A percentile compares a stretch with the other conserved stretches of the same genome.
Evolutionary conservation across 192 early-diverging fungal genomes (phyloP).

Genomic region (Oehlia diaphana): DNA sequence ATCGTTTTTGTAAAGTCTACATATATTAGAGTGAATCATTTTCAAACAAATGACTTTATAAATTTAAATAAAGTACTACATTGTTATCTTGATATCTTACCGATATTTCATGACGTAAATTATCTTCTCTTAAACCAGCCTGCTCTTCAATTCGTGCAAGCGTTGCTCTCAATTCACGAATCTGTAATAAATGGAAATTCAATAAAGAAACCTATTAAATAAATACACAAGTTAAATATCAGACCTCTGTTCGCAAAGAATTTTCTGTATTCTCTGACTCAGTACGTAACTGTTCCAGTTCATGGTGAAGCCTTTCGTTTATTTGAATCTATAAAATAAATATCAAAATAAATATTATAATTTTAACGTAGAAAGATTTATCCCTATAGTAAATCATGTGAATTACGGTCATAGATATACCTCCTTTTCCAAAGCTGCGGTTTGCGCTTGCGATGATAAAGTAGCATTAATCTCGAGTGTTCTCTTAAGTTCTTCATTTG

Average conservation of each 20-base stretch:
- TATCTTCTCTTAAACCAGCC: slow-evolving; percentile 41
- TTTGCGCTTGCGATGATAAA: slow-evolving; percentile 2
- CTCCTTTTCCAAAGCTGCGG: slow-evolving; percentile 44
- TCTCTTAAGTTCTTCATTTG: not conserved
- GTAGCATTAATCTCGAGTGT: not conserved
- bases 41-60: not conserved
- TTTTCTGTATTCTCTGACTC: slow-evolving; percentile 35
- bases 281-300: slow-evolving; percentile 31
- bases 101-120: slow-evolving; percentile 34
- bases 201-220: not conserved
- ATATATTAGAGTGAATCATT: not conserved
- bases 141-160: slow-evolving; percentile 34
- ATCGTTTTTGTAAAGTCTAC: slow-evolving; percentile 29
- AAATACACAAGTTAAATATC: not conserved
- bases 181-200: not conserved
- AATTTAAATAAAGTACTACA: not conserved
- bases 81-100: slow-evolving; percentile 26
- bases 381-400: not conserved
- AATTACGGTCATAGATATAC: slow-evolving; percentile 5
- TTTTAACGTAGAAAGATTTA: not conserved
- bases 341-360: not conserved
- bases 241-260: slow-evolving; percentile 34
- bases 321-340: slow-evolving; percentile 32
- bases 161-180: slow-evolving; percentile 42
- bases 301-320: slow-evolving; percentile 42